These are phyloP conservation scores for Gossypium stocksii DNA, from an alignment of 345 rosid genomes.

Conservation along the genomic window DNA sequence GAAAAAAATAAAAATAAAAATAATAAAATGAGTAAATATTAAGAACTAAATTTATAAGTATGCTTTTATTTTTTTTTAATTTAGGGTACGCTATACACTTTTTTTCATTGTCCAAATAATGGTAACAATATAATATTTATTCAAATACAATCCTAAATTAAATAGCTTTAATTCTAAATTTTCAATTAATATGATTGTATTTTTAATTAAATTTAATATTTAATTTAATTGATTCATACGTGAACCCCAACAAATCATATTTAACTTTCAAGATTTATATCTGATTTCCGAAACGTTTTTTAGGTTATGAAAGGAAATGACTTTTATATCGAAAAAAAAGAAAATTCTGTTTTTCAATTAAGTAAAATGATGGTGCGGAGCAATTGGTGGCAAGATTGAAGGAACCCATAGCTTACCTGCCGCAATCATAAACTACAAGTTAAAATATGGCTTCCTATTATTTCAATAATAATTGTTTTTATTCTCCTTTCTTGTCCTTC, in stretches of 20 bases:
- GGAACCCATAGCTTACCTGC: conserved; percentile 30
- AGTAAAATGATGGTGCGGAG: background rate
- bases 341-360: too few relatives aligned
- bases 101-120: background rate
- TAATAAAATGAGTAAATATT: too few relatives aligned
- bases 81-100: background rate
- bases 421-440: conserved; percentile 31
- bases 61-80: too few relatives aligned
- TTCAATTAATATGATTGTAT: background rate
- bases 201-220: background rate
- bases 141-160: background rate
- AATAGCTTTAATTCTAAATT: background rate
- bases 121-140: background rate
- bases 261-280: too few relatives aligned
- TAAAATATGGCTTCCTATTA: conserved; percentile 1
- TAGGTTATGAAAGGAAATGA: too few relatives aligned
- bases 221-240: background rate
- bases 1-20: too few relatives aligned
- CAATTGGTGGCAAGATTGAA: conserved; percentile 28
- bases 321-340: too few relatives aligned
- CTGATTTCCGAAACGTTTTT: too few relatives aligned
- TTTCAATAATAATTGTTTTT: conserved; percentile 3
- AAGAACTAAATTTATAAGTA: too few relatives aligned
- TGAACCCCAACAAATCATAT: too few relatives aligned
- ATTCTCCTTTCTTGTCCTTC: background rate